Percentiles rank a stretch among this genome's conserved stretches.
Evolutionary conservation across 192 early-diverging fungal genomes (phyloP).

Genomic region (Coemansia sp.): DNA sequence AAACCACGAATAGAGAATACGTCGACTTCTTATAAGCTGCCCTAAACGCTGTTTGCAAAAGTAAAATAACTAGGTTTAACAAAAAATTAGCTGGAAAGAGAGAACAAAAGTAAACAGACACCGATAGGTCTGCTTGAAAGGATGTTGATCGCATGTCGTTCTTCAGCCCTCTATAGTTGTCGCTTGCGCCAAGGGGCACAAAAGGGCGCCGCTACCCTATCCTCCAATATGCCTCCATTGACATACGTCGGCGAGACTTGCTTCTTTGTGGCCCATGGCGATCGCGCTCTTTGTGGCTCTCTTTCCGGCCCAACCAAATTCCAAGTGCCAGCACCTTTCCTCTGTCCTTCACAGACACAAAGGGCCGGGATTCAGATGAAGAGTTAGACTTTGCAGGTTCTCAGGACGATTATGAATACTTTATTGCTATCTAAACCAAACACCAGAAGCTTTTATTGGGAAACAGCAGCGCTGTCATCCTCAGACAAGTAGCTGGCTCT

Average conservation of each 20-base stretch:
- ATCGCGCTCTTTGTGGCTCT: too few relatives aligned
- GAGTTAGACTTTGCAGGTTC: too few relatives aligned
- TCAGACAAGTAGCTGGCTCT: conserved; percentile 1
- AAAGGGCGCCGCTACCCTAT: not conserved
- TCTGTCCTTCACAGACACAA: too few relatives aligned
- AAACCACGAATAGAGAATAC: not conserved
- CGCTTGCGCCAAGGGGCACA: conserved; percentile 3
- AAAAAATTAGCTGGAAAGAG: not conserved
- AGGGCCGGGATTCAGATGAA: too few relatives aligned
- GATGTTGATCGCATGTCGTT: not conserved
- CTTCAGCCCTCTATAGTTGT: not conserved
- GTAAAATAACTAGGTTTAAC: conserved; percentile 1
- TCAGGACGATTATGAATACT: too few relatives aligned
- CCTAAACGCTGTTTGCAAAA: not conserved
- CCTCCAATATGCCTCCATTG: too few relatives aligned
- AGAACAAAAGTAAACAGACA: not conserved
- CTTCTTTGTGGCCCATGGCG: too few relatives aligned
- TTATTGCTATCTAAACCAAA: not conserved
- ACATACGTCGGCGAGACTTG: too few relatives aligned
- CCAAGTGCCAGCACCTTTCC: not conserved
- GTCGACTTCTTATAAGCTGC: not conserved
- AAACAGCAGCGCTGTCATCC: not conserved
- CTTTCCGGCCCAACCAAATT: too few relatives aligned
- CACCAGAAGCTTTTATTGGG: not conserved
- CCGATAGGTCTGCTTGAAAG: not conserved